phyloP scores from a whole-genome alignment of 306 rosid species.

The Pterocarpus santalinus region DNA sequence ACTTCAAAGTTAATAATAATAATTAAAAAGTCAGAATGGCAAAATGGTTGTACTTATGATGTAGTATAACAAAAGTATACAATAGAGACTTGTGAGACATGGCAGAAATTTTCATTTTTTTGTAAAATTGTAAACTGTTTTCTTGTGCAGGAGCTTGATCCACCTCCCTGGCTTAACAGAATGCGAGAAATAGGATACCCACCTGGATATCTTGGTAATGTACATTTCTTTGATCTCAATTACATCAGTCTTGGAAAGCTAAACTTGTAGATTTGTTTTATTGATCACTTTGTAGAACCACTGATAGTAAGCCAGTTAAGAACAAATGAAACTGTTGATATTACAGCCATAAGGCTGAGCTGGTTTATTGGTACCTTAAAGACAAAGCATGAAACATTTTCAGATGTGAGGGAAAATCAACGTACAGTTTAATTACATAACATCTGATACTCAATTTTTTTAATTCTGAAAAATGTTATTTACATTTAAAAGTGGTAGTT shows the following conservation, averaged over 20 bases:
- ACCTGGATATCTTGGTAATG: slow-evolving; percentile 91
- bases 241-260: background rate
- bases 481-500: background rate
- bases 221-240: slow-evolving; percentile 39
- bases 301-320: background rate
- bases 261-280: slow-evolving; percentile 5
- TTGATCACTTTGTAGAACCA: background rate
- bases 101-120: background rate
- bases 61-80: slow-evolving; percentile 30
- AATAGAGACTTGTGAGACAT: background rate
- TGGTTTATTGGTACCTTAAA: background rate
- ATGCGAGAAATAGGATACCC: slow-evolving; percentile 99
- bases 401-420: slow-evolving; percentile 27
- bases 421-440: background rate
- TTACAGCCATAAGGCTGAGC: slow-evolving; percentile 4
- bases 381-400: slow-evolving; percentile 24
- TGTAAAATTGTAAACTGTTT: background rate
- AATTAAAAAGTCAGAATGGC: background rate
- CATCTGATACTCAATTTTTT: slow-evolving; percentile 17
- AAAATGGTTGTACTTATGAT: background rate
- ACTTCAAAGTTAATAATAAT: background rate
- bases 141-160: slow-evolving; percentile 85
- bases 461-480: background rate
- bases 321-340: background rate
- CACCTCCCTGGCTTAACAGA: slow-evolving; percentile 98